Percentiles rank a stretch among this genome's conserved stretches.
Evolutionary conservation across 306 rosid species (phyloP).

Genomic region (Adenanthera pavonina): DNA sequence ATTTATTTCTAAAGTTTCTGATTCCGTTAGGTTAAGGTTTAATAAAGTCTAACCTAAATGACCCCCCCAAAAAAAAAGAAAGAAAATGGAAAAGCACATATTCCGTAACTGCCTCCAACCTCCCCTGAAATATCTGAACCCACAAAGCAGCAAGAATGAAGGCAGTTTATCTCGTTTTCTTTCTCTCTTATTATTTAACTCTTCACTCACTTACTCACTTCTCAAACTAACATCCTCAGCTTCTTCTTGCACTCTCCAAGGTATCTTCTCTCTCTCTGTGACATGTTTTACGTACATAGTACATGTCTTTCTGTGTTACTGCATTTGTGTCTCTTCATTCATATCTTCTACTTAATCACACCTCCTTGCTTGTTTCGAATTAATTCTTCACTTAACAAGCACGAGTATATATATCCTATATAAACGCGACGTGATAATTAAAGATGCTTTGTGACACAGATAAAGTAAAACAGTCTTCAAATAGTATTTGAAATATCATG

Average conservation of each 20-base stretch:
- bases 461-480: not conserved
- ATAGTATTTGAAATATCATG: not conserved
- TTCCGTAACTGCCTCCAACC: conserved; percentile 42
- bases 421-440: no score
- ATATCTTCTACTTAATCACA: not conserved
- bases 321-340: not conserved
- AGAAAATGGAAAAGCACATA: not conserved
- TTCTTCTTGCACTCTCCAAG: conserved; percentile 25
- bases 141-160: conserved; percentile 24
- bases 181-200: not conserved
- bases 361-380: not conserved
- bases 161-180: conserved; percentile 36
- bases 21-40: not conserved
- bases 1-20: not conserved
- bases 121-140: conserved; percentile 44
- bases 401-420: not conserved
- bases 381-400: not conserved
- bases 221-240: conserved; percentile 9
- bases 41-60: not conserved
- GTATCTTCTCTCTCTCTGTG: not conserved
- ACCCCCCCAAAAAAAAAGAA: not conserved
- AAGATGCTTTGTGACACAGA: no score
- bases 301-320: not conserved
- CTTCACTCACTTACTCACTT: conserved; percentile 9
- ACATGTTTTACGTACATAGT: conserved; percentile 10